Evolutionary conservation across 2,329 filamentous ascomycete species (phyloP).

Genomic region (Nemania serpens): DNA sequence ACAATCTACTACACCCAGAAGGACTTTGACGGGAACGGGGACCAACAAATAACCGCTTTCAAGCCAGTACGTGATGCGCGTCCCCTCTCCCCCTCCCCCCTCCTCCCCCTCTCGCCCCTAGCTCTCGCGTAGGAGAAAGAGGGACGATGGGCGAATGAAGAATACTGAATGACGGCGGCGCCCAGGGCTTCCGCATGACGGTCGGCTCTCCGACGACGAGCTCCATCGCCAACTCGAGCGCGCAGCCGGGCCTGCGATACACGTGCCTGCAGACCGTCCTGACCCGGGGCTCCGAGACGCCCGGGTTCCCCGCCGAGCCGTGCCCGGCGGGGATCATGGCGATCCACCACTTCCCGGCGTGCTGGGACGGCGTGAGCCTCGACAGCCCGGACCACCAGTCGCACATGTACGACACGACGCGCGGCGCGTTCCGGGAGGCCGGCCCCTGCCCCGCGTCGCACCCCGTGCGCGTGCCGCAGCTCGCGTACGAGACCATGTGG

Average conservation of each 20-base stretch:
- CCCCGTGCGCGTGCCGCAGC: constrained; percentile 50
- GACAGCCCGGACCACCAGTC: constrained; percentile 33
- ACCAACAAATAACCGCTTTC: constrained; percentile 50
- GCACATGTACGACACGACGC: constrained; percentile 38
- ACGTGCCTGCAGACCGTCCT: constrained; percentile 47
- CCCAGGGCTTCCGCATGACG: constrained; percentile 51
- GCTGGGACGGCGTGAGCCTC: constrained; percentile 53
- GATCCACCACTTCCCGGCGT: constrained; percentile 47
- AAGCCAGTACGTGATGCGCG: constrained; percentile 42
- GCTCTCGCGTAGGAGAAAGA: too few species aligned
- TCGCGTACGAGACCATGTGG: constrained; percentile 54
- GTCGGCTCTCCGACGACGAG: constrained; percentile 43
- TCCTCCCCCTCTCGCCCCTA: too few species aligned
- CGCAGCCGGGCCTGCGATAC: constrained; percentile 34
- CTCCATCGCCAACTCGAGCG: constrained; percentile 42
- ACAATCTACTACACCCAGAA: constrained; percentile 42
- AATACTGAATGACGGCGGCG: too few species aligned
- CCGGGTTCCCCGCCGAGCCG: constrained; percentile 45
- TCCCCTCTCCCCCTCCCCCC: too few species aligned
- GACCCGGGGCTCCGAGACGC: constrained; percentile 47
- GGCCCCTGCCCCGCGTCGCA: constrained; percentile 46
- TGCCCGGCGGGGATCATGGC: constrained; percentile 51
- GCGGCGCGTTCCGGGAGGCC: constrained; percentile 35
- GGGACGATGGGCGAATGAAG: too few species aligned
- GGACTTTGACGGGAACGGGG: constrained; percentile 37